Percentiles rank a stretch among this genome's conserved stretches.
Evolutionary conservation across 495 filamentous ascomycete genomes (phyloP).

Genomic region (Aspergillus diversus): DNA sequence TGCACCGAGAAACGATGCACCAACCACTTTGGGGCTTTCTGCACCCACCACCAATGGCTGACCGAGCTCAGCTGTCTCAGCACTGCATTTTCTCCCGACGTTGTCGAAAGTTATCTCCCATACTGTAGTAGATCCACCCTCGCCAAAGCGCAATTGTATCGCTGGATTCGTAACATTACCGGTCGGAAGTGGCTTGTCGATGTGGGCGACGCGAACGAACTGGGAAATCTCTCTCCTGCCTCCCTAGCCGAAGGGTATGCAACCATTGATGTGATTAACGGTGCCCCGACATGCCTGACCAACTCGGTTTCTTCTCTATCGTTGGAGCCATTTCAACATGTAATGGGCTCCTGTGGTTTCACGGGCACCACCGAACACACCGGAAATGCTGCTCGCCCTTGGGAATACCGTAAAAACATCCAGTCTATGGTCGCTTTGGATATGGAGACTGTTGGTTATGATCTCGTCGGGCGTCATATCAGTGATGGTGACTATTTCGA

Average conservation of each 20-base stretch:
- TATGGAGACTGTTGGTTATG: constrained; percentile 19
- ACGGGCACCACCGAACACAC: constrained; percentile 16
- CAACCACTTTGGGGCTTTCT: constrained; percentile 19
- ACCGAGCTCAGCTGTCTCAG: constrained; percentile 24
- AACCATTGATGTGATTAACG: constrained; percentile 6
- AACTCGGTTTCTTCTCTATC: constrained; percentile 13
- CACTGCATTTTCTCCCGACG: constrained; percentile 13
- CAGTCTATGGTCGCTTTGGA: constrained; percentile 18
- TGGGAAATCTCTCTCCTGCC: constrained; percentile 17
- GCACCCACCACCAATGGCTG: constrained; percentile 27
- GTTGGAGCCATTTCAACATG: constrained; percentile 18
- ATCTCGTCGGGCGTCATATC: constrained; percentile 10
- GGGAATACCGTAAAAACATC: constrained; percentile 17
- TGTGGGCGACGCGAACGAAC: constrained; percentile 20
- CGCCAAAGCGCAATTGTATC: constrained; percentile 22
- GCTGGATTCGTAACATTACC: constrained; percentile 16
- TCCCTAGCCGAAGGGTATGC: constrained; percentile 18
- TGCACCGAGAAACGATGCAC: constrained; percentile 23
- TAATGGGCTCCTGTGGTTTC: constrained; percentile 22
- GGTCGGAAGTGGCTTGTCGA: constrained; percentile 22
- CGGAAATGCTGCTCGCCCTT: constrained; percentile 22
- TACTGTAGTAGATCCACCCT: constrained; percentile 22
- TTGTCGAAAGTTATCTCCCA: constrained; percentile 18
- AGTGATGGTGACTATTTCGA: constrained; percentile 19
- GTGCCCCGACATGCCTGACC: constrained; percentile 19